Evolutionary conservation across 768 basidiomycete species (phyloP).

Genomic region (Leccinum barrowsii): DNA sequence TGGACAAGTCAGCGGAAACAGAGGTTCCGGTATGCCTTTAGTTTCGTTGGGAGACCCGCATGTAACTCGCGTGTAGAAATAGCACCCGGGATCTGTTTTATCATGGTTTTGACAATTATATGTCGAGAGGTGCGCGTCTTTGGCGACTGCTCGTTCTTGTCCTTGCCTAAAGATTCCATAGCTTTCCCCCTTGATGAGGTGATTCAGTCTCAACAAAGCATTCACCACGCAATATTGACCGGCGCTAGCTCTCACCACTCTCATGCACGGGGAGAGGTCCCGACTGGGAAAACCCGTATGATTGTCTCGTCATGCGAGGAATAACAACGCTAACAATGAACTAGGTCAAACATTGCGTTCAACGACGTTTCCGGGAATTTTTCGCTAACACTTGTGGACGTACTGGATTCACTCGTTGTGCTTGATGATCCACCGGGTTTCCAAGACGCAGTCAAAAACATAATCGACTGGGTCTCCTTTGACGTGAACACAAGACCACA

Average conservation of each 20-base stretch:
- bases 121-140: slow-evolving; percentile 63
- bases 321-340: slow-evolving; percentile 11
- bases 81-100: slow-evolving; percentile 78
- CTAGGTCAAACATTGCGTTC: slow-evolving; percentile 64
- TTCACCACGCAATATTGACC: slow-evolving; percentile 13
- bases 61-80: slow-evolving; percentile 43
- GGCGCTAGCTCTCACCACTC: slow-evolving; percentile 72
- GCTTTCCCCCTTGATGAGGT: slow-evolving; percentile 90
- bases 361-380: slow-evolving; percentile 97
- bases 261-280: slow-evolving; percentile 87
- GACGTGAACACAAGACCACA: slow-evolving; percentile 96
- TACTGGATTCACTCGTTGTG: slow-evolving; percentile 88
- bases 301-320: slow-evolving; percentile 13
- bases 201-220: slow-evolving; percentile 12
- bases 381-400: slow-evolving; percentile 78
- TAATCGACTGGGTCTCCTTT: slow-evolving; percentile 82
- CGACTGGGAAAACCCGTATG: slow-evolving; percentile 80
- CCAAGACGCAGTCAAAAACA: slow-evolving; percentile 76
- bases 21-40: slow-evolving; percentile 46
- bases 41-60: neutral
- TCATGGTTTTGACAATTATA: slow-evolving; percentile 88
- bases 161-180: slow-evolving; percentile 31
- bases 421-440: slow-evolving; percentile 76
- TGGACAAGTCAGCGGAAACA: slow-evolving; percentile 62
- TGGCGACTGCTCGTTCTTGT: neutral